Evolutionary conservation across 2,329 filamentous ascomycete genomes (phyloP).

Genomic region (Fusarium pseudonygamai): DNA sequence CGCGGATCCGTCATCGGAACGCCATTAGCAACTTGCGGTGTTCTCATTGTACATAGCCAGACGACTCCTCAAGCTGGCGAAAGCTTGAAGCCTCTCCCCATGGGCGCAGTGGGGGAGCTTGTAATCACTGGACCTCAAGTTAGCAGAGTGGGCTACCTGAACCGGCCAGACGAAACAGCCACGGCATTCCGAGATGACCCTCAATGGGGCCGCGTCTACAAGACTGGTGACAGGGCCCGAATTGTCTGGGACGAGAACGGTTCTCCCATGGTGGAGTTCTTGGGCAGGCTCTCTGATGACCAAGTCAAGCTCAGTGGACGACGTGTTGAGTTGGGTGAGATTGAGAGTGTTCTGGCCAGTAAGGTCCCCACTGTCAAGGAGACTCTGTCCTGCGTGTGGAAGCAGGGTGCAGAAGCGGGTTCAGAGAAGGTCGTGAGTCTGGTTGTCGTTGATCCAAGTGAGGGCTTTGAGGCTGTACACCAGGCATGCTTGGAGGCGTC

Average conservation of each 20-base stretch:
- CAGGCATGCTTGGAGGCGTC: neutral
- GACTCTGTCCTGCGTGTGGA: conserved; percentile 11
- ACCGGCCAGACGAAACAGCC: conserved; percentile 7
- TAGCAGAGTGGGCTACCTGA: conserved; percentile 11
- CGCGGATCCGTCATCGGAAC: conserved; percentile 14
- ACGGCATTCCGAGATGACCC: neutral
- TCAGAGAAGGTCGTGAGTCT: conserved; percentile 20
- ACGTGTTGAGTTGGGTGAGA: conserved; percentile 22
- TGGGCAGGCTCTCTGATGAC: conserved; percentile 20
- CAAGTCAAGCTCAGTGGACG: conserved; percentile 27
- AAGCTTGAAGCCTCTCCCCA: neutral
- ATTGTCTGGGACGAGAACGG: neutral
- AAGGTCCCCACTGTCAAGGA: neutral
- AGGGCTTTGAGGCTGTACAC: neutral
- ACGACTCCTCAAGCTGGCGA: rapidly evolving
- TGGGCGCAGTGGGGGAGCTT: conserved; percentile 15
- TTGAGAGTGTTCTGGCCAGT: conserved; percentile 13
- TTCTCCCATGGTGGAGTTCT: neutral
- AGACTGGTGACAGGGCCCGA: conserved; percentile 13
- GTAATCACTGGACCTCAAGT: conserved; percentile 17
- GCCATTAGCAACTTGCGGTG: neutral
- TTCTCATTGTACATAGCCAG: neutral
- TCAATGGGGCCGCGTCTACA: neutral
- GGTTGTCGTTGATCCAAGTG: neutral
- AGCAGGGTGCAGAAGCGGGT: neutral